Conservation (phyloP, 2,329 filamentous ascomycete genomes). For the Diaporthe vaccinii region DNA sequence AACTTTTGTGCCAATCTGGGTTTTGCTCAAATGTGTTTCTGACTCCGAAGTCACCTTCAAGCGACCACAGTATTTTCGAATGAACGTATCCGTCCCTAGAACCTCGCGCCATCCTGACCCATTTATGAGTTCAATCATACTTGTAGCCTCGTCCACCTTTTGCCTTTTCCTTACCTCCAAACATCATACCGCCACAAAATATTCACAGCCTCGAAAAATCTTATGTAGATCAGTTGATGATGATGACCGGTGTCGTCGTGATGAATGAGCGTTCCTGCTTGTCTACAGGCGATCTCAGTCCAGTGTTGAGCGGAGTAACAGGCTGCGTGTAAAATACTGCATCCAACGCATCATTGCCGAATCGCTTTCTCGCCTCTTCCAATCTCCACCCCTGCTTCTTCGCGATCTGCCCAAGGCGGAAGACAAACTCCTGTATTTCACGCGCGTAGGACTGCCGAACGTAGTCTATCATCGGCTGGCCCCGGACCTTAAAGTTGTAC, state of each 20-base stretch:
- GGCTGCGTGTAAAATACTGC: slow-evolving; percentile 40
- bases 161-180: no score
- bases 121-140: no score
- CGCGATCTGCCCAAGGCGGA: slow-evolving; percentile 52
- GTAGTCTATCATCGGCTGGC: slow-evolving; percentile 48
- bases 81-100: no score
- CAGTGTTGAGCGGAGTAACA: background rate
- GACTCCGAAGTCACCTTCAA: no score
- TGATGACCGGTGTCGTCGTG: slow-evolving; percentile 5
- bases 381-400: slow-evolving; percentile 55
- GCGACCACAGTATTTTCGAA: no score
- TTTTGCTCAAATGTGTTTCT: no score
- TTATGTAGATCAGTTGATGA: background rate
- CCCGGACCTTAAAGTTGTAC: slow-evolving; percentile 51
- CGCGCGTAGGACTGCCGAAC: slow-evolving; percentile 56
- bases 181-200: no score
- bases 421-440: slow-evolving; percentile 54
- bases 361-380: slow-evolving; percentile 53
- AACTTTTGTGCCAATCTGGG: no score
- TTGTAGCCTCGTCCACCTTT: no score
- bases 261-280: slow-evolving; percentile 3
- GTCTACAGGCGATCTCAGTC: background rate
- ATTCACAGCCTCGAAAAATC: no score
- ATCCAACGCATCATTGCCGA: slow-evolving; percentile 58
- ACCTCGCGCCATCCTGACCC: no score